Base-by-base conservation (phyloP, 1,284 basidiomycete species). In the Fomitopsis betulina region DNA sequence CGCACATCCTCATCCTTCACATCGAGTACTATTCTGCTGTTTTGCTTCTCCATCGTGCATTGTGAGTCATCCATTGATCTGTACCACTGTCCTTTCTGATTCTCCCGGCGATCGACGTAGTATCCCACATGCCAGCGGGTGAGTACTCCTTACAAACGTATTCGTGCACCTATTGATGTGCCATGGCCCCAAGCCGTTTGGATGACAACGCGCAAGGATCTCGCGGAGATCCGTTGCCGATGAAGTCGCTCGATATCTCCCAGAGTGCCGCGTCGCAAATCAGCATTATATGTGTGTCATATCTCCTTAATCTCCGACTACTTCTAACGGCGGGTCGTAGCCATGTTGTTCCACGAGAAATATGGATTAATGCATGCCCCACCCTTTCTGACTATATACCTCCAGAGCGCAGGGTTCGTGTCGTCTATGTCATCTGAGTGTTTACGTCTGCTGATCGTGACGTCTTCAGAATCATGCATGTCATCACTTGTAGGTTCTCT, bases 11-110 rank as follows among this genome's bases (percentile, higher is more conserved):
- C 23, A 79, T 85, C 52, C 75, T 94, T 33, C 89, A 94, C 65
- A 79, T 91, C 55, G 80, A 89, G 65, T 93, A 94, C 70, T 92
- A 89, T 81, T 84, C 82, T 10, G 80, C 88, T 13, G 83, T 94
- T 6, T 76, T 94, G 19, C 75, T 94, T 33, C 77, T 94, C 33
- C 84, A 94, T 71, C 82, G 93, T 40, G 90, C 89, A 21, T 94
- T 91, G 89, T 92, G 70, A 78, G 90, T 80, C 12, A 2, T 47
- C 53, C 42, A 50, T 57, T 25, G 38, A 32, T 6, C n/a, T 53
- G 21, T 21, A 1, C n/a, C 15, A 15, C 12, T 15, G 3, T 47
- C 3, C 53, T 23, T 52, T 54, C 39, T 67, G 27, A 63, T 49
- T 40, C 23, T 35, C 9, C 37, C 58, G 39, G 4, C 38, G 27